Conservation (phyloP, 805 yeast species). For the Candida qinlingensis region DNA sequence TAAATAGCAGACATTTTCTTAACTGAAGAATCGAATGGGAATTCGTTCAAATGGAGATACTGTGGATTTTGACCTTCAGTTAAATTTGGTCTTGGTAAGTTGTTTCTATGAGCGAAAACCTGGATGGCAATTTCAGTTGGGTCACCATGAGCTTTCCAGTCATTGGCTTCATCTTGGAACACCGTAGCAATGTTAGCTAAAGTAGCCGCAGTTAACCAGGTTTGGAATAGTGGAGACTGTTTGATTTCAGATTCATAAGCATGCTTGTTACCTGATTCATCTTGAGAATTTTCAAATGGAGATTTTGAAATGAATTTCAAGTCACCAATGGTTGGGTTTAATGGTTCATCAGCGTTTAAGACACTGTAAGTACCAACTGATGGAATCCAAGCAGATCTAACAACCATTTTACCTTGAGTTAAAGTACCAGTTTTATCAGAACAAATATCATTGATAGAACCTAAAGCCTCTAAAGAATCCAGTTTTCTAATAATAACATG, state of each 20-base stretch:
- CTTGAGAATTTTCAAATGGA: slow-evolving; percentile 20
- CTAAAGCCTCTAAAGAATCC: slow-evolving; percentile 74
- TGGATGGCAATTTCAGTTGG: slow-evolving; percentile 89
- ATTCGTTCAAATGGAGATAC: slow-evolving; percentile 47
- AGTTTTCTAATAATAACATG: slow-evolving; percentile 71
- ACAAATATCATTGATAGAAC: slow-evolving; percentile 74
- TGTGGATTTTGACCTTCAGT: slow-evolving; percentile 31
- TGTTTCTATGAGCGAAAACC: slow-evolving; percentile 61
- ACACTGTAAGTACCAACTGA: slow-evolving; percentile 52
- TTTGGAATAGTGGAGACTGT: slow-evolving; percentile 13
- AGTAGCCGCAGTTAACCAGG: slow-evolving; percentile 63
- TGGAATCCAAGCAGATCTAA: slow-evolving; percentile 67
- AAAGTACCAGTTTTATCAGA: slow-evolving; percentile 82
- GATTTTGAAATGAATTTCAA: slow-evolving; percentile 18
- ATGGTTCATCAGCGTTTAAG: slow-evolving; percentile 50
- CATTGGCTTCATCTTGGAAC: slow-evolving; percentile 38
- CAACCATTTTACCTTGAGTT: slow-evolving; percentile 76
- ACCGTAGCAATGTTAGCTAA: slow-evolving; percentile 77
- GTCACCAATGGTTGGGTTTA: slow-evolving; percentile 57
- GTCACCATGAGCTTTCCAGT: slow-evolving; percentile 82
- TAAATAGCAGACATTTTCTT: slow-evolving; percentile 70
- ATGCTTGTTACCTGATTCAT: slow-evolving; percentile 10
- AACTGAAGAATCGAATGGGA: slow-evolving; percentile 69
- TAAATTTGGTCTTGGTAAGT: slow-evolving; percentile 39
- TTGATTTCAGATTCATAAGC: not conserved